Evolutionary conservation across 2,329 filamentous ascomycete genomes (phyloP).

Genomic region (Exophiala sp.): DNA sequence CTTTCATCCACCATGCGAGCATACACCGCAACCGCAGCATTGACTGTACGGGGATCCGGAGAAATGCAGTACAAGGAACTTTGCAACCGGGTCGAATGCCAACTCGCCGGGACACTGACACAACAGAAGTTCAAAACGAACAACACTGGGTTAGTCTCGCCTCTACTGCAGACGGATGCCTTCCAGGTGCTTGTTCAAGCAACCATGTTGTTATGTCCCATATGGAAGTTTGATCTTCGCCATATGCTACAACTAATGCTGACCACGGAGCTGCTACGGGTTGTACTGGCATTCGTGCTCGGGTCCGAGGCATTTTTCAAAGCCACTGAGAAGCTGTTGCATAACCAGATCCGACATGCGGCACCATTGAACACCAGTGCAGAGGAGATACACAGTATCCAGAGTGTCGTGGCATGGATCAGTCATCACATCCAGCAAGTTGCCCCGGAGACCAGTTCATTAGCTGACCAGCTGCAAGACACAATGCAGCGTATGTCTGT

Average conservation of each 20-base stretch:
- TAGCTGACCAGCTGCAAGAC: background rate
- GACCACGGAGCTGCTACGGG: constrained; percentile 82
- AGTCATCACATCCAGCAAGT: constrained; percentile 1
- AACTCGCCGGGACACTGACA: constrained; percentile 39
- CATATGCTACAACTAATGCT: constrained; percentile 83
- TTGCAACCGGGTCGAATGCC: constrained; percentile 34
- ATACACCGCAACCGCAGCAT: constrained; percentile 70
- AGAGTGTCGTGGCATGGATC: constrained; percentile 16
- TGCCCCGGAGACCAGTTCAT: background rate
- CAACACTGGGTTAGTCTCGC: constrained; percentile 34
- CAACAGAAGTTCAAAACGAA: background rate
- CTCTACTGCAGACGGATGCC: constrained; percentile 60
- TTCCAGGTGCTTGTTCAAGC: constrained; percentile 25
- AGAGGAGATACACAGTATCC: constrained; percentile 12
- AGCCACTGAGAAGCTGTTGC: constrained; percentile 10
- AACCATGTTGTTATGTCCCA: constrained; percentile 23
- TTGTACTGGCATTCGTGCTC: constrained; percentile 54
- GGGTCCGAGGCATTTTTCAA: constrained; percentile 29
- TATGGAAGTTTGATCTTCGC: constrained; percentile 35
- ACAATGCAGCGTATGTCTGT: constrained; percentile 6
- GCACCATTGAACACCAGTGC: background rate
- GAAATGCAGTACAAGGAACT: constrained; percentile 62
- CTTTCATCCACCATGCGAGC: constrained; percentile 82
- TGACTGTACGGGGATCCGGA: constrained; percentile 61
- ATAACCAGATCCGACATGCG: constrained; percentile 8